A percentile compares a stretch with the other conserved stretches of the same genome.
phyloP scores from a whole-genome alignment of 352 stramenopile genomes.

The Globisporangium radiosum region DNA sequence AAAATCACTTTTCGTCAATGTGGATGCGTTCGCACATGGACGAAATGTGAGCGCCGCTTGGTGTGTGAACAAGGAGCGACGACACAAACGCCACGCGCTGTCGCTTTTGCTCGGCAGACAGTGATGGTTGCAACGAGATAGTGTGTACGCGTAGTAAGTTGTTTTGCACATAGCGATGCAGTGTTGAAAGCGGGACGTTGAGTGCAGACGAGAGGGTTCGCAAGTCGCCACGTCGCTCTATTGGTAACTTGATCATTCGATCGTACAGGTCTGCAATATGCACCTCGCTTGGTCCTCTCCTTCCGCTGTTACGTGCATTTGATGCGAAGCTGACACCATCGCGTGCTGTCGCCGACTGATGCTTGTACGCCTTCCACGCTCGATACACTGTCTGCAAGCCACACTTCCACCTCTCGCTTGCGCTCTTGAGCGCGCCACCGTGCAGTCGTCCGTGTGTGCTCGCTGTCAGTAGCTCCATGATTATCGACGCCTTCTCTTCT shows the following conservation, averaged over 20 bases:
- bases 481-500: slow-evolving; percentile 4
- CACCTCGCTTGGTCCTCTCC: slow-evolving; percentile 5
- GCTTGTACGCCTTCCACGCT: slow-evolving; percentile 7
- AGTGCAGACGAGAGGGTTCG: slow-evolving; percentile 8
- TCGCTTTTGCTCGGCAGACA: slow-evolving; percentile 1
- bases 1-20: too few species aligned
- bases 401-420: slow-evolving; percentile 5
- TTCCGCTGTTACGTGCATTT: slow-evolving; percentile 5
- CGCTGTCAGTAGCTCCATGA: slow-evolving; percentile 6
- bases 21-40: too few species aligned
- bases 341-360: slow-evolving; percentile 1
- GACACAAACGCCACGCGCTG: too few species aligned
- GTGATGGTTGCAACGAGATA: slow-evolving; percentile 5
- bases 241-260: slow-evolving; percentile 6
- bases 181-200: slow-evolving; percentile 4
- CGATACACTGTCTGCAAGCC: slow-evolving; percentile 7
- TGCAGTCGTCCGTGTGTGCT: slow-evolving; percentile 8
- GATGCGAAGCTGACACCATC: slow-evolving; percentile 3
- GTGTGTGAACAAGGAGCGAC: too few species aligned
- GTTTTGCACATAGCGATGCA: slow-evolving; percentile 9
- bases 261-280: slow-evolving; percentile 5
- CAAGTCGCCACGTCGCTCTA: slow-evolving; percentile 7
- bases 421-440: slow-evolving; percentile 7
- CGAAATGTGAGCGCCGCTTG: too few species aligned
- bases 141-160: slow-evolving; percentile 4